These are phyloP conservation scores for Cucurbitaria berberidis DNA, from an alignment of 2,329 filamentous ascomycete genomes.

Conservation along the genomic window DNA sequence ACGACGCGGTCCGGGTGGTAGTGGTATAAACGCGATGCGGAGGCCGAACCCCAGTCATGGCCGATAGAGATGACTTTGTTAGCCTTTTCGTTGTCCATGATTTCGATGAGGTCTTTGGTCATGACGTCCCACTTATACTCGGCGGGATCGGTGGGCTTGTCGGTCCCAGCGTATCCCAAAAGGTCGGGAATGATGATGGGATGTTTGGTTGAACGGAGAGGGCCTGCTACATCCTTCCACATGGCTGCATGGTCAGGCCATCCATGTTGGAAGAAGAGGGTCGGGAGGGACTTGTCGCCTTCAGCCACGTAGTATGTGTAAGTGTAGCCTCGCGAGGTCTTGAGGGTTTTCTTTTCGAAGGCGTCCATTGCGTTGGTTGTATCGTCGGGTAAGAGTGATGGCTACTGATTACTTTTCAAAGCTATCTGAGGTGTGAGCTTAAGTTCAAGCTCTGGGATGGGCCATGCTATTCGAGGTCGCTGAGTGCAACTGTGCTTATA, in stretches of 20 bases:
- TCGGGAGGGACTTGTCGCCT: constrained; percentile 27
- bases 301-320: constrained; percentile 37
- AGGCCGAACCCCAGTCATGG: constrained; percentile 33
- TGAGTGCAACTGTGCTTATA: too few relatives aligned
- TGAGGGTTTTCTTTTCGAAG: constrained; percentile 36
- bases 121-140: constrained; percentile 31
- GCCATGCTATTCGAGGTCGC: too few relatives aligned
- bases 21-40: constrained; percentile 49
- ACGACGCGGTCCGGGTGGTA: constrained; percentile 48
- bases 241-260: constrained; percentile 57
- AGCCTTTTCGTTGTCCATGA: constrained; percentile 33
- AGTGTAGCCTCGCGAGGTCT: constrained; percentile 32
- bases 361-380: constrained; percentile 25
- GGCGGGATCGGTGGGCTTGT: constrained; percentile 35
- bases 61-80: constrained; percentile 51
- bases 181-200: constrained; percentile 49
- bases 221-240: constrained; percentile 52
- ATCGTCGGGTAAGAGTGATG: not conserved
- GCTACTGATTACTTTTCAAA: not conserved
- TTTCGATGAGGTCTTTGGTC: constrained; percentile 33
- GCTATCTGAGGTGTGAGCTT: not conserved
- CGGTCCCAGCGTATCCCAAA: constrained; percentile 49
- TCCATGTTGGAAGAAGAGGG: constrained; percentile 54
- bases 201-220: constrained; percentile 50
- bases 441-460: too few relatives aligned